phyloP scores from a whole-genome alignment of 805 yeast species.

The Barnettozyma vustinii region DNA sequence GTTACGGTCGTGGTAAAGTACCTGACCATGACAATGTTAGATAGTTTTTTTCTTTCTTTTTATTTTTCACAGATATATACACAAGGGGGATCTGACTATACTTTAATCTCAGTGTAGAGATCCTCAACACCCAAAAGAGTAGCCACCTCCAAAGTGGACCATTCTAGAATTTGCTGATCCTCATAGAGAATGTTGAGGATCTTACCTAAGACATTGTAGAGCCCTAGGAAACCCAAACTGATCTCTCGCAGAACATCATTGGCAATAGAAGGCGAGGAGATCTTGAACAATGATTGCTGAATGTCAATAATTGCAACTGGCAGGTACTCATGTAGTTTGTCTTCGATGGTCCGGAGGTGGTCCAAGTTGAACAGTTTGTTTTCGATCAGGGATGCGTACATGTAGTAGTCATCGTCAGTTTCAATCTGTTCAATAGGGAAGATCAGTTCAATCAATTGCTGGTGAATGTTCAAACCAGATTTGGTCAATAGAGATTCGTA shows the following conservation, averaged over 20 bases:
- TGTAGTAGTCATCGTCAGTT: slow-evolving; percentile 52
- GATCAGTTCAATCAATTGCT: slow-evolving; percentile 66
- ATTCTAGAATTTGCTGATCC: slow-evolving; percentile 34
- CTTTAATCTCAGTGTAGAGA: slow-evolving; percentile 8
- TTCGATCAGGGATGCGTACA: slow-evolving; percentile 61
- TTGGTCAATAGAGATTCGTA: slow-evolving; percentile 42
- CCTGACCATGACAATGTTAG: slow-evolving; percentile 41
- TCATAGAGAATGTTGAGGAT: slow-evolving; percentile 31
- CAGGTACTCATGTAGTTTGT: slow-evolving; percentile 43
- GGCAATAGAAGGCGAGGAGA: slow-evolving; percentile 60
- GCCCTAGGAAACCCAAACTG: slow-evolving; percentile 40
- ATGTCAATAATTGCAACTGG: slow-evolving; percentile 58
- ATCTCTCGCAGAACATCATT: slow-evolving; percentile 49
- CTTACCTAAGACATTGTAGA: slow-evolving; percentile 33
- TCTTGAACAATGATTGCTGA: slow-evolving; percentile 50
- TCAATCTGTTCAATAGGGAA: slow-evolving; percentile 47
- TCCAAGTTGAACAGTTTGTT: slow-evolving; percentile 49
- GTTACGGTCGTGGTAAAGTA: slow-evolving; percentile 82
- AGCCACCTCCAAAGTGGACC: slow-evolving; percentile 57
- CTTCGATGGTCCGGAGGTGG: slow-evolving; percentile 38
- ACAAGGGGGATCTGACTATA: neutral
- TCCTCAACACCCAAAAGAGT: slow-evolving; percentile 68
- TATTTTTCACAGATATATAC: neutral
- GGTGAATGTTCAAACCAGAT: slow-evolving; percentile 53
- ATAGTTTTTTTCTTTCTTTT: neutral